Base-by-base conservation (phyloP, 306 rosid species). In the Rubus parviflorus region DNA sequence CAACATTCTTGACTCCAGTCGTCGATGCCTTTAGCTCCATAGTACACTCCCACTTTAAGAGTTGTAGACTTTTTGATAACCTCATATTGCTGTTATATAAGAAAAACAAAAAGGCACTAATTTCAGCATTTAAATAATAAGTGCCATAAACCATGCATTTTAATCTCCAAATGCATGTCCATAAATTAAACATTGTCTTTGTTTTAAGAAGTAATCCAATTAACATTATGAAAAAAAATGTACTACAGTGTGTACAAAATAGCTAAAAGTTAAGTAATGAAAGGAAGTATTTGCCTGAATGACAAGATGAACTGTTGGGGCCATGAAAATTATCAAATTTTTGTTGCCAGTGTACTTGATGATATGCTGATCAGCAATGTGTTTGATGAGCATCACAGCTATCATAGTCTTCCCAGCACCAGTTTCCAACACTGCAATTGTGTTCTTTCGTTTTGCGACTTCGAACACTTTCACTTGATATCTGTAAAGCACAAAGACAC, bases 231-330 rank as follows among this genome's bases (percentile, higher is more conserved):
- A 30, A 30, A 30, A 30, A 30, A 1, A 30, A 30, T 30, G 8
- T 17, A 20, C 5, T 1, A 3, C 37, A 57, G 4, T 6, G n/a
- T 1, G 25, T 5, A 8, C 5, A 37, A 6, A 19, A 69, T 17
- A 3, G 47, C n/a, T 25, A 15, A 40, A 41, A 10, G 16, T 7
- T 8, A 1, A 69, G 25, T 64, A 14, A 42, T 23, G 5, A 52
- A 41, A 15, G 6, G 11, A 3, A 16, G 57, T 74, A 15, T 46
- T 49, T 81, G 79, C 97, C 95, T 92, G 97, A 77, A 83, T 85
- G 58, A 94, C 93, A 73, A 94, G 94, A 87, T 90, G 91, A 80
- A 94, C 97, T 0, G 97, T 92, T 6, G 98, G 97, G 87, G 97
- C 98, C 81, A 94, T 81, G 91, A 94, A 92, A 68, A 94, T 38